A percentile compares a stretch with the other conserved stretches of the same genome.
These are phyloP conservation scores for Ephemerocybe angulata DNA, from an alignment of 768 basidiomycete genomes.

Conservation along the genomic window DNA sequence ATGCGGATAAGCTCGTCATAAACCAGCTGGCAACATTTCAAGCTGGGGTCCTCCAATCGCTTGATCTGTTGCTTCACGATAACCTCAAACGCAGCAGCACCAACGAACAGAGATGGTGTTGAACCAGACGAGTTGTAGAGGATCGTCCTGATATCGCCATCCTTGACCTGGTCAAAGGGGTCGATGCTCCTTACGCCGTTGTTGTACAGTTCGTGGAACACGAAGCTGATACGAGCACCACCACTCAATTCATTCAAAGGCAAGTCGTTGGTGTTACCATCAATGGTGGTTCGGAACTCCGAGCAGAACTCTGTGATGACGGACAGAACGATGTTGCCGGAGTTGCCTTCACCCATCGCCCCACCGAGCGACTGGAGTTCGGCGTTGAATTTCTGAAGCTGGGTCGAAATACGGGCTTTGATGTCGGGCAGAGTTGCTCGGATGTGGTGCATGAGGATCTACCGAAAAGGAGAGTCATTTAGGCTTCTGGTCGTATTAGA, in stretches of 20 bases:
- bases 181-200: constrained; percentile 94
- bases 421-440: constrained; percentile 97
- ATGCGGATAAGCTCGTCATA: constrained; percentile 98
- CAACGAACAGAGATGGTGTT: constrained; percentile 86
- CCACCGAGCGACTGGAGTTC: constrained; percentile 88
- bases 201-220: constrained; percentile 98
- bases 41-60: constrained; percentile 86
- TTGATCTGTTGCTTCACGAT: constrained; percentile 99
- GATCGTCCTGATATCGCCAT: constrained; percentile 94
- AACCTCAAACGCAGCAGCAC: constrained; percentile 95
- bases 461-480: background rate
- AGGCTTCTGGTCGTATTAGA: background rate
- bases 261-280: constrained; percentile 95
- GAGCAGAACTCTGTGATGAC: constrained; percentile 98
- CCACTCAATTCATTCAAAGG: constrained; percentile 96
- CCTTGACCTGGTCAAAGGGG: constrained; percentile 98
- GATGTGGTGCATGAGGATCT: constrained; percentile 99
- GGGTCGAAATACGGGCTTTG: constrained; percentile 90
- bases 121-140: constrained; percentile 76
- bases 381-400: constrained; percentile 81
- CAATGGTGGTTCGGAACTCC: constrained; percentile 95
- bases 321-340: constrained; percentile 89
- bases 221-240: constrained; percentile 97
- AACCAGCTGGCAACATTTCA: constrained; percentile 93
- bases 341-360: constrained; percentile 72